Base-by-base conservation (phyloP, 73 alveolate genomes). In the Loxodes magnus region DNA sequence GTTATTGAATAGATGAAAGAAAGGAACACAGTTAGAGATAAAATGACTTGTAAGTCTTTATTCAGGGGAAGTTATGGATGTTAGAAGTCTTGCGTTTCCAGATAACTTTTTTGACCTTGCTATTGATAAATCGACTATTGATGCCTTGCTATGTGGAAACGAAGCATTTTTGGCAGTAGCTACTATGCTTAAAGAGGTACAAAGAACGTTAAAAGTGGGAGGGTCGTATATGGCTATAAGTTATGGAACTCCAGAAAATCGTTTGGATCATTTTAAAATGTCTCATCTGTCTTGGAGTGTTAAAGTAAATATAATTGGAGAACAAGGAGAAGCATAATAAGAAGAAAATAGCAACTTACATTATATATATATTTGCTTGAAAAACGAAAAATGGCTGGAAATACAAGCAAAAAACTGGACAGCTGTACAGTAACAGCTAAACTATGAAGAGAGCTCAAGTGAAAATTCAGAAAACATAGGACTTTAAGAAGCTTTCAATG, bases 1-100 rank as follows among this genome's bases (percentile, higher is more conserved):
- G 94, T 80, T 4, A 88, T 92, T 36, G 75, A 69, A 34, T 64
- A 79, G 61, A 92, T 92, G 98, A 51, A 56, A 35, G 86, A 74
- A 54, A 62, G 95, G 48, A 77, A 92, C 55, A 53, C 44, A 53
- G 62, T 41, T 33, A 75, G 82, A 50, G 61, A 76, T 33, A 82
- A 75, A 41, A 43, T 87, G 69, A n/a, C 26, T 15, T 25, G 60
- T n/a, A n/a, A n/a, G n/a, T n/a, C n/a, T n/a, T n/a, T n/a, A n/a
- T n/a, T n/a, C n/a, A n/a, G n/a, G 79, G 81, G 71, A 60, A 42
- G 71, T 56, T 20, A 84, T 83, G 97, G 84, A 87, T 73, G 86
- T 67, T 1, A 67, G 71, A 60, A 73, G 83, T 36, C 29, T 87
- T 22, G 56, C 65, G 33, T 87, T 44, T 58, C 68, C 63, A 59